These are phyloP conservation scores for Astragalus membranaceus DNA, from an alignment of 306 rosid genomes.

Conservation along the genomic window DNA sequence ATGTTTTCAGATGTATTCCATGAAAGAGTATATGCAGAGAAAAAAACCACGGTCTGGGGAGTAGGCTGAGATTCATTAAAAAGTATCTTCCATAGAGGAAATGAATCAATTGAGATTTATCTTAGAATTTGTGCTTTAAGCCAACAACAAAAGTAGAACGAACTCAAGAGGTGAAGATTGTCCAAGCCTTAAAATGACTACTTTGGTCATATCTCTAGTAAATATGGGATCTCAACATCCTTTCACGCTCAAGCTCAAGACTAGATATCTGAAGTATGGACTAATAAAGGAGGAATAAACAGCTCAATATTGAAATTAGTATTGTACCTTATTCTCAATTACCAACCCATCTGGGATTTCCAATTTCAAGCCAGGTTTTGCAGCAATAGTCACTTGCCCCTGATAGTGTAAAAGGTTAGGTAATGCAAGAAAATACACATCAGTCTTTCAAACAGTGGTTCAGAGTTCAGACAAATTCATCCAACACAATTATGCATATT, in stretches of 20 bases:
- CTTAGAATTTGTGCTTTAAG: no score
- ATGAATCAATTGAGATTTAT: no score
- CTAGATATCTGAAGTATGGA: no score
- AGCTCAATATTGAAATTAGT: not conserved
- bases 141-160: no score
- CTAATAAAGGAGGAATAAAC: no score
- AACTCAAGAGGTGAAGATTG: no score
- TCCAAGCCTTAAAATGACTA: not conserved
- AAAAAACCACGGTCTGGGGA: not conserved
- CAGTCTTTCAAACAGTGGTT: not conserved
- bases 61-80: no score
- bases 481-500: not conserved
- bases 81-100: no score
- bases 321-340: conserved; percentile 54
- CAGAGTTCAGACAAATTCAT: not conserved
- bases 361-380: conserved; percentile 54
- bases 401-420: conserved; percentile 16
- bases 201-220: not conserved
- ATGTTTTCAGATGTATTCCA: not conserved
- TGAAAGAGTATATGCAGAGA: not conserved
- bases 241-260: no score
- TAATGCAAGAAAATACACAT: not conserved
- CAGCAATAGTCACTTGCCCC: conserved; percentile 61
- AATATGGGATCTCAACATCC: no score
- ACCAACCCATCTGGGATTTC: conserved; percentile 65